Evolutionary conservation across 345 rosid species (phyloP).

Genomic region (Salix brachista): DNA sequence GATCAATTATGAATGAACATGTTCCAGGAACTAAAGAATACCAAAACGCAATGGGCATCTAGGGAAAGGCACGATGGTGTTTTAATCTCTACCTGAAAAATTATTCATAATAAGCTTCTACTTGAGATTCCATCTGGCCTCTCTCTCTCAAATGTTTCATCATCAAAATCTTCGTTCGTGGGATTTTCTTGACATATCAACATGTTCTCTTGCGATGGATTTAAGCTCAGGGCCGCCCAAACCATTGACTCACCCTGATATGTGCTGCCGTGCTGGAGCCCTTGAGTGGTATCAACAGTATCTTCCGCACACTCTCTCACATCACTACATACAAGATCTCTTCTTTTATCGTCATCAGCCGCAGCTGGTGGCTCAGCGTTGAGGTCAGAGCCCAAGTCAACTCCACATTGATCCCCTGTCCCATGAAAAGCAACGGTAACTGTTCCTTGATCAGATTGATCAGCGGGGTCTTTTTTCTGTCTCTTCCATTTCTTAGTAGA

Average conservation of each 20-base stretch:
- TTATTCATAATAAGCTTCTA: constrained; percentile 42
- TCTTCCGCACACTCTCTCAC: constrained; percentile 51
- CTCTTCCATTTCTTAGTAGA: constrained; percentile 99
- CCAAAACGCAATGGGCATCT: background rate
- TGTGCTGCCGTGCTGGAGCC: constrained; percentile 29
- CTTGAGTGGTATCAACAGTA: constrained; percentile 39
- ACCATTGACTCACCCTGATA: constrained; percentile 46
- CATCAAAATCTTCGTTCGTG: constrained; percentile 80
- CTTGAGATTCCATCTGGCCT: constrained; percentile 45
- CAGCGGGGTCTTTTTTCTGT: constrained; percentile 82
- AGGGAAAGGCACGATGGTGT: background rate
- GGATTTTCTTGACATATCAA: constrained; percentile 84
- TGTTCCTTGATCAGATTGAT: constrained; percentile 71
- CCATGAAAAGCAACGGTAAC: constrained; percentile 62
- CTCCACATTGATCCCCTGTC: constrained; percentile 55
- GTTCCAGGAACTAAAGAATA: background rate
- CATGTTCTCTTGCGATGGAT: constrained; percentile 51
- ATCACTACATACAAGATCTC: constrained; percentile 36
- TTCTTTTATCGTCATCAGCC: constrained; percentile 46
- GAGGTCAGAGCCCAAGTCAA: constrained; percentile 64
- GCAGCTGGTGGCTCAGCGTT: constrained; percentile 50
- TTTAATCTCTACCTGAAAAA: constrained; percentile 48
- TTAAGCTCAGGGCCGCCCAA: constrained; percentile 54
- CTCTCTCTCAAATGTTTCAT: constrained; percentile 55
- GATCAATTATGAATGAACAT: background rate